Percentiles rank a stretch among this genome's conserved stretches.
Evolutionary conservation across 2,329 filamentous ascomycete genomes (phyloP).

Genomic region (Fusarium albosuccineum): DNA sequence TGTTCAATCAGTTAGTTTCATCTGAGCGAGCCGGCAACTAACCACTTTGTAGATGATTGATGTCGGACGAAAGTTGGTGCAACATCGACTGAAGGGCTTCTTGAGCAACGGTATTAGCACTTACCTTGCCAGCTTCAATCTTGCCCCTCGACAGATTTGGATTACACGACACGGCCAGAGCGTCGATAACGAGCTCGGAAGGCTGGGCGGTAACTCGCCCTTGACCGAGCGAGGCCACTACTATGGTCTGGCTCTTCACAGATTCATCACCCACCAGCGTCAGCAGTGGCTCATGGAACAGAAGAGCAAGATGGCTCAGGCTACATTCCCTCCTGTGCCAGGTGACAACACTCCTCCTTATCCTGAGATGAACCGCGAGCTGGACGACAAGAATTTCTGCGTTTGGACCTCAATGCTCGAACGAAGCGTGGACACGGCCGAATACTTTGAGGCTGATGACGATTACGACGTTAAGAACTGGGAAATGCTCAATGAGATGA

Average conservation of each 20-base stretch:
- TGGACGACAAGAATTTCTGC: slow-evolving; percentile 90
- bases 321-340: slow-evolving; percentile 88
- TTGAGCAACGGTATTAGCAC: slow-evolving; percentile 92
- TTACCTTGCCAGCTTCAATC: slow-evolving; percentile 96
- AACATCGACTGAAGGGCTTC: slow-evolving; percentile 91
- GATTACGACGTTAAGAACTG: slow-evolving; percentile 97
- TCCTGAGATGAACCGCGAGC: slow-evolving; percentile 79
- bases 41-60: slow-evolving; percentile 81
- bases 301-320: slow-evolving; percentile 79
- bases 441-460: slow-evolving; percentile 90
- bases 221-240: slow-evolving; percentile 83
- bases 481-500: slow-evolving; percentile 97
- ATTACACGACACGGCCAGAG: slow-evolving; percentile 97
- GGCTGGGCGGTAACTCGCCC: slow-evolving; percentile 90
- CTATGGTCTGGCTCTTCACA: slow-evolving; percentile 84
- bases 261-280: slow-evolving; percentile 86
- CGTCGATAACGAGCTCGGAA: slow-evolving; percentile 85
- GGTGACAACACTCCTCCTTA: slow-evolving; percentile 96
- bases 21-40: slow-evolving; percentile 35
- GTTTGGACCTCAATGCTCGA: slow-evolving; percentile 99
- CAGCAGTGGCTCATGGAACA: slow-evolving; percentile 87
- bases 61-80: slow-evolving; percentile 92
- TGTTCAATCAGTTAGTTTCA: slow-evolving; percentile 18
- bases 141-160: slow-evolving; percentile 96
- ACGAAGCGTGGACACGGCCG: slow-evolving; percentile 87